Base-by-base conservation (phyloP, 306 rosid genomes). In the Casuarina glauca region DNA sequence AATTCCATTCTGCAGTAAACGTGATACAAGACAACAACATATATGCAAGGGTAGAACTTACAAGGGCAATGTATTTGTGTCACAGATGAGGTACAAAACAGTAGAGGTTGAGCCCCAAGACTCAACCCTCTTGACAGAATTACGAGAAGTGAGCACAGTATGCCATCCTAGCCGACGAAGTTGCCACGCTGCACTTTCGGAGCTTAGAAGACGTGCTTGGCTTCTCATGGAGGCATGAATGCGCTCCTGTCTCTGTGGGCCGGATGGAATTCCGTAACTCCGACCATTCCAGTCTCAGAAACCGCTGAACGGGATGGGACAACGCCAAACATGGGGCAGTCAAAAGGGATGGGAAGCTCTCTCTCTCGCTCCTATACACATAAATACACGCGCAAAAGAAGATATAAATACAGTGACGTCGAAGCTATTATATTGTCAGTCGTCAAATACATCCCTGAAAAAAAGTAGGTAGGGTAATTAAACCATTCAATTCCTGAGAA, bases 101-200 rank as follows among this genome's bases (percentile, higher is more conserved):
- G n/a, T 32, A 20, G 32, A 26, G 58, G 32, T 13, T 48, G 74
- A 73, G 32, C 7, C 51, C 42, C 8, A 50, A 35, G 71, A 50
- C 71, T 67, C 50, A 43, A 43, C 4, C 69, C 46, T 5, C 9
- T n/a, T 84, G 88, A 85, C 88, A 85, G 88, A 85, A 2, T 72
- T 82, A 60, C 78, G 88, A 85, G 88, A 69, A 76, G 88, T 82
- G 84, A 84, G 80, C 84, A 87, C 87, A 13, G 72, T 19, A 69
- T 58, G 50, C 78, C 61, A 46, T 75, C 32, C 44, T 69, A 76
- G 81, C 62, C 54, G 51, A 66, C 58, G 53, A 36, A 44, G 5
- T 20, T 41, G 50, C 44, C 62, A 50, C 42, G 19, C 72, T 39
- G 46, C 44, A 39, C 70, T 43, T 64, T 72, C 46, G 61, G 38